These are phyloP conservation scores for Diatrype stigma DNA, from an alignment of 2,329 filamentous ascomycete species.

Conservation along the genomic window DNA sequence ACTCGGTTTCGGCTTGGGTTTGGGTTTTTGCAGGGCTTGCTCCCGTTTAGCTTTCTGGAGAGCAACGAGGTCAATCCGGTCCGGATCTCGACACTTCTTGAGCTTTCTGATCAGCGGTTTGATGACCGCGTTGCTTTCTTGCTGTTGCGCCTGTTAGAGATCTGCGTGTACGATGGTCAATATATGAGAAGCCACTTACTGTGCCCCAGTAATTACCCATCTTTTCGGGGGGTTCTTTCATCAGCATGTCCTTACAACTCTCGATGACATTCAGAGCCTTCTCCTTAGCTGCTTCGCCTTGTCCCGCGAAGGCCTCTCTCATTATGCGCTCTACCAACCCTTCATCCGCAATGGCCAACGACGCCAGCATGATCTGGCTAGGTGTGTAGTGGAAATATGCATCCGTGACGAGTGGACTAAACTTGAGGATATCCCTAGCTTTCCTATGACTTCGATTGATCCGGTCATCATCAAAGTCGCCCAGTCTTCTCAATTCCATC, in stretches of 20 bases:
- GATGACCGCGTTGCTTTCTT: slow-evolving; percentile 45
- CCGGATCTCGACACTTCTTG: slow-evolving; percentile 69
- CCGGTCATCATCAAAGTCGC: slow-evolving; percentile 53
- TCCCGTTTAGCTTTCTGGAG: slow-evolving; percentile 62
- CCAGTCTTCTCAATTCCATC: slow-evolving; percentile 71
- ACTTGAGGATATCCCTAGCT: slow-evolving; percentile 70
- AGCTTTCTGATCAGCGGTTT: slow-evolving; percentile 64
- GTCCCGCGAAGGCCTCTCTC: slow-evolving; percentile 33
- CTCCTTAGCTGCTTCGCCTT: slow-evolving; percentile 27
- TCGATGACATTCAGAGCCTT: slow-evolving; percentile 48
- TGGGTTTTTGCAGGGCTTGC: slow-evolving; percentile 38
- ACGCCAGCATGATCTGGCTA: slow-evolving; percentile 86
- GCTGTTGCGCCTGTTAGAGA: slow-evolving; percentile 26
- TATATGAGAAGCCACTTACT: slow-evolving; percentile 29
- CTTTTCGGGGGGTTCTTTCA: slow-evolving; percentile 53
- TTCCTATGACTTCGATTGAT: slow-evolving; percentile 63
- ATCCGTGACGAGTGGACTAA: slow-evolving; percentile 80
- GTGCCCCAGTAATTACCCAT: slow-evolving; percentile 51
- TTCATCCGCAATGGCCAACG: slow-evolving; percentile 70
- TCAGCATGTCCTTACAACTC: slow-evolving; percentile 50
- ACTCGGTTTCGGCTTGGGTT: slow-evolving; percentile 29
- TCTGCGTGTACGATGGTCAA: slow-evolving; percentile 19
- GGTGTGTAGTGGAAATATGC: slow-evolving; percentile 97
- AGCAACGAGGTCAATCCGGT: slow-evolving; percentile 67
- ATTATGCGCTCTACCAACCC: slow-evolving; percentile 52